Evolutionary conservation across 176 grass and related monocot species (phyloP), one percentile per base, ranked within the genome.

Genomic region (Melocanna baccifera): DNA sequence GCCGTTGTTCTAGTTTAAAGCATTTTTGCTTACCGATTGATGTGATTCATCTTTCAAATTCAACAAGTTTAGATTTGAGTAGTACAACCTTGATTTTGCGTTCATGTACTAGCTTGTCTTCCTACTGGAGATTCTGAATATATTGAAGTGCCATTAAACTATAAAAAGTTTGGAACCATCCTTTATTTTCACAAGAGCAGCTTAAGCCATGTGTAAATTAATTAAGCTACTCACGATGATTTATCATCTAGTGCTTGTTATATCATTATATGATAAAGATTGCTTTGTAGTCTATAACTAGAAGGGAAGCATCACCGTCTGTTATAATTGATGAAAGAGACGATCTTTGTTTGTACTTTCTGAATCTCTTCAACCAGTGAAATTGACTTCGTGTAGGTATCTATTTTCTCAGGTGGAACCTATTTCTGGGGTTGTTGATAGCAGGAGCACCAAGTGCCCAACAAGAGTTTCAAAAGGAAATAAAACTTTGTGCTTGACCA

Each of bases 381-480:
- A 71, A 66, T 19, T 83, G 47, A 86, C 39, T 78, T 90, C 47
- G 8, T 67, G 50, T 78, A 90, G 88, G 16, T 48, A 78, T 83
- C 12, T 86, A 20, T 83, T 78, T 86, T 78, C 57, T 78, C 84
- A 86, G 88, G 79, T 86, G 47, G 57, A 78, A 67, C 67, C 28
- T 66, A 39, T 86, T 50, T 73, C 30, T 67, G 66, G 47, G 25
- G 0, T 7, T 65, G 13, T 78, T 0, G 5, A 47, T 48, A 83
- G 47, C 11, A 48, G 59, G 62, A 83, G 1, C 37, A 59, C 2
- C 3, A 10, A 18, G 28, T 32, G 4, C 22, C 0, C 50, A 50
- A 10, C 28, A 50, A 78, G 58, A 23, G 46, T 68, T 50, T 29
- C 36, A 71, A 34, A 67, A 64, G 73, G 37, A 85, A 78, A 78